Evolutionary conservation across 2,329 filamentous ascomycete genomes (phyloP), one percentile per base, ranked within the genome.

Genomic region (Bisporella sp.): DNA sequence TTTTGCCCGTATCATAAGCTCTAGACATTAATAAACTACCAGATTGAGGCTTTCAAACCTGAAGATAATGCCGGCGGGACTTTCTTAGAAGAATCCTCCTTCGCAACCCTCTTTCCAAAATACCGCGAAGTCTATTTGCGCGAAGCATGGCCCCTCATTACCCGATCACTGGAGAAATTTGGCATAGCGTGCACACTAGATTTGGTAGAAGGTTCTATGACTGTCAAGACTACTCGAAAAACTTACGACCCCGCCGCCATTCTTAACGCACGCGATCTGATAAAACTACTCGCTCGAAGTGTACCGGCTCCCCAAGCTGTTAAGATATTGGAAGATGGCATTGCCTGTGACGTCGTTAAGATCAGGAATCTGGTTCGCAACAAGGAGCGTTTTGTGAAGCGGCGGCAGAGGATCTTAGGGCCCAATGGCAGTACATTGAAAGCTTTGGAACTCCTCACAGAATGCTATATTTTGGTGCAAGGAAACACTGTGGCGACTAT

Each of bases 271-370:
- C 82, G 93, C 58, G 93, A 99, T 67, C 75, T 99, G 55, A 93
- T 99, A 67, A 96, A 96, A 66, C 75, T 99, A 33, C 78, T 99
- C 5, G 85, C 93, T 4, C 81, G 93, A 66, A 93, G 87, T 62
- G 93, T 99, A 5, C 93, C 93, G 1, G 89, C 90, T 1, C 90
- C 90, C 5, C 89, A 96, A 73, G 93, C 93, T 3, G 71, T 99
- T 61, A 95, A 95, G 70, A 95, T 99, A 47, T 79, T 99, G 52
- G 87, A 97, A 44, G 93, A 99, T 67, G 89, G 85, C 30, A 78
- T 92, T 45, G 91, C 91, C 8, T 91, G 88, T 74, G 93, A 99
- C 69, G 85, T 99, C 52, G 92, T 99, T 74, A 97, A 96, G 75
- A 95, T 96, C 61, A 79, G 90, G 54, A 92, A 82, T 64, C 76